Evolutionary conservation across 192 early-diverging fungal genomes (phyloP), one percentile per base, ranked within the genome.

Genomic region (Cetraspora pellucida): DNA sequence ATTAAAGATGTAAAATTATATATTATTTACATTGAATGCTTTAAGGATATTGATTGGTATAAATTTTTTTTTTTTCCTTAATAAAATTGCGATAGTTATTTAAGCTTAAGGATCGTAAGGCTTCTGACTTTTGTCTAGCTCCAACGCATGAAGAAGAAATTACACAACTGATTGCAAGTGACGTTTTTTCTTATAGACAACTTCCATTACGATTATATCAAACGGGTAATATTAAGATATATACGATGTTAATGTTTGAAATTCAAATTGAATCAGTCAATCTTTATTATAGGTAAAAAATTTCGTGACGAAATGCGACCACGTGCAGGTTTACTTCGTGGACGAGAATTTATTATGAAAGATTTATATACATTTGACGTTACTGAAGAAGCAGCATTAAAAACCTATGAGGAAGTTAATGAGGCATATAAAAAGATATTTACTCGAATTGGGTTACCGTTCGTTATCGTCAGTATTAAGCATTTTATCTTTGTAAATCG

Each of bases 111-210:
- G 96, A 96, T 86, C 88, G 96, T 19, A 93, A 90, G 68, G 86
- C 84, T 3, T 72, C 87, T 7, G 90, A 90, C 28, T 87, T 93
- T 52, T 68, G 92, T 19, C 79, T 97, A 14, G 92, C 90, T 1
- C 96, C 96, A 0, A 97, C 96, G 7, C 95, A 96, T 77, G 96
- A 97, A 73, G 96, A 97, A 73, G 96, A 97, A 79, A 88, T 97
- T 25, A 96, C 96, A 0, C 78, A 76, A 9, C 78, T 96, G 14
- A 90, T 96, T 44, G 90, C 86, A 3, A 71, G 81, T 28, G 89
- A 91, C 54, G 82, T 95, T 1, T 77, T 84, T 28, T 90, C 92
- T 10, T 89, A 89, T 59, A 85, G 91, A 4, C 92, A 94, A 75
- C 83, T 95, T 9, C 96, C 96, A 0, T 79, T 97, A 50, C 85